A percentile compares a stretch with the other conserved stretches of the same genome.
Evolutionary conservation across 2,329 filamentous ascomycete species (phyloP).

Genomic region (Xylariaceae sp.): DNA sequence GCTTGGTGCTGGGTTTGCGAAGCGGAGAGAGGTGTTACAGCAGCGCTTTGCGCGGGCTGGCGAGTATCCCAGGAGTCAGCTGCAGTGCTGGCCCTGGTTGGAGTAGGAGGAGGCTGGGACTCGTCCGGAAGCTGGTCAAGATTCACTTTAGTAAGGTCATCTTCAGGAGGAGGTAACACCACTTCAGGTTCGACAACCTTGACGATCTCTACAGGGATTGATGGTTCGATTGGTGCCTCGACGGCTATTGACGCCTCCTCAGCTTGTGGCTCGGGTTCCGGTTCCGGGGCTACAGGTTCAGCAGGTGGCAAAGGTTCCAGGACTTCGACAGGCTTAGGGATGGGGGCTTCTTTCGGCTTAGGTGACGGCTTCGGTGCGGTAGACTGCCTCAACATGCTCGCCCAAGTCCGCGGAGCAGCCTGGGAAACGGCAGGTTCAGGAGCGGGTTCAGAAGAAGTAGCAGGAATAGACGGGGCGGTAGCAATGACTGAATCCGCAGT

Average conservation of each 20-base stretch:
- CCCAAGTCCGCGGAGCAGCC: slow-evolving; percentile 60
- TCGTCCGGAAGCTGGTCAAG: slow-evolving; percentile 84
- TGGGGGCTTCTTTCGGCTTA: slow-evolving; percentile 49
- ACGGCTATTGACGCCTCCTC: slow-evolving; percentile 35
- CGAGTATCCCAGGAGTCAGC: slow-evolving; percentile 80
- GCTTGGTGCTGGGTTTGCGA: slow-evolving; percentile 59
- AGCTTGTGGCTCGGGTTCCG: slow-evolving; percentile 38
- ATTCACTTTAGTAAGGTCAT: slow-evolving; percentile 85
- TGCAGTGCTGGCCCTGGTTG: slow-evolving; percentile 82
- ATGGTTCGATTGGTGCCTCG: slow-evolving; percentile 29
- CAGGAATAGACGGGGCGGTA: slow-evolving; percentile 37
- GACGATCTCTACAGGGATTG: slow-evolving; percentile 33
- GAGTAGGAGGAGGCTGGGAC: slow-evolving; percentile 71
- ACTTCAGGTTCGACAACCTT: slow-evolving; percentile 48
- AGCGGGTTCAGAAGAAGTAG: slow-evolving; percentile 32
- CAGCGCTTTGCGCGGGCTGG: slow-evolving; percentile 50
- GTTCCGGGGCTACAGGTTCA: slow-evolving; percentile 38
- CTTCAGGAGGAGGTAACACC: slow-evolving; percentile 65
- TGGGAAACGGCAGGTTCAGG: slow-evolving; percentile 35
- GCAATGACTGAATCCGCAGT: slow-evolving; percentile 33
- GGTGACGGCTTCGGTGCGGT: slow-evolving; percentile 55
- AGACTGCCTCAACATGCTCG: slow-evolving; percentile 66
- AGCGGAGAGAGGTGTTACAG: slow-evolving; percentile 62
- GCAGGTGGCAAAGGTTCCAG: slow-evolving; percentile 44
- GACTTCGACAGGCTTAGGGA: slow-evolving; percentile 42